phyloP scores from a whole-genome alignment of 2,329 filamentous ascomycete species.

The Diplocarpon rosae region DNA sequence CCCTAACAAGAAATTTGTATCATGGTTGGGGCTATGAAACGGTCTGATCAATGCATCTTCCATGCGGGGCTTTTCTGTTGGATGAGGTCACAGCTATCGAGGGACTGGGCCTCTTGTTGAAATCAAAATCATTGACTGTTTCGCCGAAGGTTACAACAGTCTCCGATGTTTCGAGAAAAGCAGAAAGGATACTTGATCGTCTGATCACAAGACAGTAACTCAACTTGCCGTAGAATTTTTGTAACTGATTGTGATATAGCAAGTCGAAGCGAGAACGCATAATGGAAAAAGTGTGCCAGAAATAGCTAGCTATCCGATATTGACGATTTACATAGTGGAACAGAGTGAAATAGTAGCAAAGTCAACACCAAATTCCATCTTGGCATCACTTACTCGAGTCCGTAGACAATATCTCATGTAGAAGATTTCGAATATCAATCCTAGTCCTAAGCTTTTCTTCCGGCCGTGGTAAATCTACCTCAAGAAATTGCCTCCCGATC shows the following conservation, averaged over 20 bases:
- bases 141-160: constrained; percentile 2
- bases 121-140: constrained; percentile 4
- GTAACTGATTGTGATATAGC: not conserved
- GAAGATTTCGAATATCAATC: constrained; percentile 21
- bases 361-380: constrained; percentile 13
- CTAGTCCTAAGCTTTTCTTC: constrained; percentile 9
- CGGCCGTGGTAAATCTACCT: constrained; percentile 23
- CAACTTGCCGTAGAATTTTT: not conserved
- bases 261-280: not conserved
- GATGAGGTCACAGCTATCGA: not conserved
- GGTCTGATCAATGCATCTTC: not conserved
- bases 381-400: constrained; percentile 3
- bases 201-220: not conserved
- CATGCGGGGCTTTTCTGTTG: not conserved
- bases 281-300: not conserved
- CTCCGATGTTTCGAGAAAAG: not conserved
- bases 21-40: constrained; percentile 1
- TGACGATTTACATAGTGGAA: not conserved
- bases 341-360: constrained; percentile 4
- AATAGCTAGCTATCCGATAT: not conserved
- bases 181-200: not conserved
- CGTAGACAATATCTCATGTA: constrained; percentile 21
- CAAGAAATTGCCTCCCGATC: constrained; percentile 47
- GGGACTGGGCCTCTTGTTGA: not conserved
- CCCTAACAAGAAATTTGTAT: not conserved